Evolutionary conservation across 805 yeast species (phyloP).

Genomic region (Ogataea corticis): DNA sequence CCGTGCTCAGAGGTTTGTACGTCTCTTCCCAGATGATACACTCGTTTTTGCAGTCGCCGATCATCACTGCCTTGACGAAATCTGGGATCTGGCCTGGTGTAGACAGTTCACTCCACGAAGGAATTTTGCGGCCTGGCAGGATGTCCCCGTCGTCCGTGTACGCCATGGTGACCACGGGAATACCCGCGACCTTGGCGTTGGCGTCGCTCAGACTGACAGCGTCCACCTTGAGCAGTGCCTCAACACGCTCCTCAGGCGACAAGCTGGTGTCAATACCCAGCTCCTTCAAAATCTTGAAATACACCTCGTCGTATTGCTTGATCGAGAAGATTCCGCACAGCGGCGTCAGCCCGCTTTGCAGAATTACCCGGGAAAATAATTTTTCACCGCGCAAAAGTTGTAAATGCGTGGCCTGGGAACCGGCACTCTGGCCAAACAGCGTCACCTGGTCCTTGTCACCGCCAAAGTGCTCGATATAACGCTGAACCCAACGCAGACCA

Average conservation of each 20-base stretch:
- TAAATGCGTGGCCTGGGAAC: slow-evolving; percentile 11
- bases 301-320: slow-evolving; percentile 16
- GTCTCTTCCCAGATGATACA: slow-evolving; percentile 14
- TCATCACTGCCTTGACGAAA: slow-evolving; percentile 10
- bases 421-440: slow-evolving; percentile 27
- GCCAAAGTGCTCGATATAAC: slow-evolving; percentile 22
- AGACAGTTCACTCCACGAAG: slow-evolving; percentile 15
- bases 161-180: slow-evolving; percentile 16
- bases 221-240: slow-evolving; percentile 8
- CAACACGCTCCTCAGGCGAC: slow-evolving; percentile 7
- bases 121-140: slow-evolving; percentile 6
- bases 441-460: slow-evolving; percentile 22
- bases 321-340: slow-evolving; percentile 17
- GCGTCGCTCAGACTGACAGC: slow-evolving; percentile 7
- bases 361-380: slow-evolving; percentile 12
- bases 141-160: slow-evolving; percentile 8
- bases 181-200: slow-evolving; percentile 10
- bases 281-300: slow-evolving; percentile 13
- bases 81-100: slow-evolving; percentile 9
- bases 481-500: slow-evolving; percentile 23
- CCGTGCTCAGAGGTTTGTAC: slow-evolving; percentile 4
- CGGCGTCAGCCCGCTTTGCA: slow-evolving; percentile 20
- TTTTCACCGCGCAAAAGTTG: slow-evolving; percentile 8
- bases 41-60: slow-evolving; percentile 14
- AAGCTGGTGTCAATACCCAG: slow-evolving; percentile 13